Evolutionary conservation across 257 asterid genomes (phyloP).

Genomic region (Solanum boliviense): DNA sequence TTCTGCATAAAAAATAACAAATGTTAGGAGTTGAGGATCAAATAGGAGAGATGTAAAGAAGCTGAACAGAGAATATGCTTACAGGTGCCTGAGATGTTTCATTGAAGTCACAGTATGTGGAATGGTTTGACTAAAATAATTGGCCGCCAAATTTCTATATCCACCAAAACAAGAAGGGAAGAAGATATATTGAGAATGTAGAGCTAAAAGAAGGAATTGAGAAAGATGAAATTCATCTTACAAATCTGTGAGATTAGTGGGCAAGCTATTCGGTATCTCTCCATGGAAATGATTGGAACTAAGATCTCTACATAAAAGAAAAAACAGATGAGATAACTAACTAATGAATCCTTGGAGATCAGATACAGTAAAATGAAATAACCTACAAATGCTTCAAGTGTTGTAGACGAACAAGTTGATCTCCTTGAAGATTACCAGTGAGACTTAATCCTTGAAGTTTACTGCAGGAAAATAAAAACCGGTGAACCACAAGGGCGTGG

Average conservation of each 20-base stretch:
- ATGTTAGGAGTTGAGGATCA: not conserved
- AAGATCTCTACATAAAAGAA: constrained; percentile 46
- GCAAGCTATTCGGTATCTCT: constrained; percentile 55
- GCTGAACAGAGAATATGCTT: constrained; percentile 15
- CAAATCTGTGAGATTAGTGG: constrained; percentile 61
- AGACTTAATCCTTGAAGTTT: constrained; percentile 61
- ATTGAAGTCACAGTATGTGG: constrained; percentile 50
- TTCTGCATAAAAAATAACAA: constrained; percentile 34
- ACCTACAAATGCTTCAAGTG: constrained; percentile 68
- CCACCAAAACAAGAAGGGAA: not conserved
- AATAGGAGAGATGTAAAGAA: not conserved
- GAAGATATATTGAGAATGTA: not conserved
- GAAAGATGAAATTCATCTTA: constrained; percentile 23
- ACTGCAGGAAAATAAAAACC: constrained; percentile 23
- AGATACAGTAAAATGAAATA: not conserved
- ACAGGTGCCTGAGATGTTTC: constrained; percentile 75
- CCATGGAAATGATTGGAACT: constrained; percentile 65
- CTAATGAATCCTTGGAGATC: not conserved
- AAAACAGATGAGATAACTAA: not conserved
- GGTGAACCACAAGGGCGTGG: not conserved
- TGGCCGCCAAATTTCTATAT: constrained; percentile 72
- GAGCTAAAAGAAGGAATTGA: constrained; percentile 1
- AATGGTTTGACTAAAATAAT: constrained; percentile 46
- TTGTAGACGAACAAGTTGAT: constrained; percentile 47
- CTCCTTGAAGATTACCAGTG: constrained; percentile 41